phyloP scores from a whole-genome alignment of 768 basidiomycete genomes.

The Mycena pura region DNA sequence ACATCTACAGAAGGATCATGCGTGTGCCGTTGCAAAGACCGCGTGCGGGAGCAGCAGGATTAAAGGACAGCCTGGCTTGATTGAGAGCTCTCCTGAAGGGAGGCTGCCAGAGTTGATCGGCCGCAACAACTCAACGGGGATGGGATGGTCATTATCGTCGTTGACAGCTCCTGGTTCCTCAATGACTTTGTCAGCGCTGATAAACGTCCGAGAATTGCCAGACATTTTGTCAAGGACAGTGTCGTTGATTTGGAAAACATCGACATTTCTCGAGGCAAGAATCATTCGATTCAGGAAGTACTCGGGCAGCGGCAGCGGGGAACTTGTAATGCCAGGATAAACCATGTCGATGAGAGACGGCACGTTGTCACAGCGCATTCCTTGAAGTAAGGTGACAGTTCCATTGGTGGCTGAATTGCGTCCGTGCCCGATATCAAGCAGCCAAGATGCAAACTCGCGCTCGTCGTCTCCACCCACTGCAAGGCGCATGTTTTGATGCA shows the following conservation, averaged over 20 bases:
- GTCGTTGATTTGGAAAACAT: conserved; percentile 28
- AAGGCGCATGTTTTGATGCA: background rate
- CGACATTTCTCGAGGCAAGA: conserved; percentile 32
- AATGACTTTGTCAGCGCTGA: conserved; percentile 13
- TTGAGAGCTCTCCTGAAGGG: conserved; percentile 40
- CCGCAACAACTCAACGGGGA: conserved; percentile 43
- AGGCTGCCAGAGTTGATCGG: conserved; percentile 39
- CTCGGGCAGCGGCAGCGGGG: conserved; percentile 1
- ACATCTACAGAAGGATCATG: conserved; percentile 29
- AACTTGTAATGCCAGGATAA: background rate
- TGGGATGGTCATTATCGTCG: background rate
- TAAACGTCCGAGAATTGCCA: conserved; percentile 3
- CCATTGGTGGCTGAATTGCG: background rate
- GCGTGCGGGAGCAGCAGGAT: conserved; percentile 36
- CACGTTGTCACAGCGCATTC: background rate
- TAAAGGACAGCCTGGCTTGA: conserved; percentile 39
- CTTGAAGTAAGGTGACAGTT: background rate
- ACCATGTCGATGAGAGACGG: background rate
- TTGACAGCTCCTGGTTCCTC: conserved; percentile 4
- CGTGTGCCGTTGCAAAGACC: conserved; percentile 41
- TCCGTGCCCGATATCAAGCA: background rate
- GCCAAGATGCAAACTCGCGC: background rate
- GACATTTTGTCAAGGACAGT: conserved; percentile 24
- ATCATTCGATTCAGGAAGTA: conserved; percentile 33
- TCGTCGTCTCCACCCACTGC: background rate